Evolutionary conservation across 2,329 filamentous ascomycete species (phyloP).

Genomic region (Arthroderma uncinatum): DNA sequence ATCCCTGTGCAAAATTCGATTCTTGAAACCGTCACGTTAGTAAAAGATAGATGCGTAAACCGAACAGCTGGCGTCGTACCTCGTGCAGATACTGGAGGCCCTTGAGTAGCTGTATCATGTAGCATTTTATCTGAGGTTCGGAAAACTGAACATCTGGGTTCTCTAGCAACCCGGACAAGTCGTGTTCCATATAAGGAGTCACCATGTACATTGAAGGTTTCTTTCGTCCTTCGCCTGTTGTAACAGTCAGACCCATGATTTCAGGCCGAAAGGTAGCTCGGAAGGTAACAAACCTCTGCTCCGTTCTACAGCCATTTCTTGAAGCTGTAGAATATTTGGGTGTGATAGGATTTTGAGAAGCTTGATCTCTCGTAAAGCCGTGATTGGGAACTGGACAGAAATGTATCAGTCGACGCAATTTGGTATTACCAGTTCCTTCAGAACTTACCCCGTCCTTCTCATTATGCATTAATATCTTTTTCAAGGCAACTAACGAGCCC

Average conservation of each 20-base stretch:
- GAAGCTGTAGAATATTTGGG: slow-evolving; percentile 70
- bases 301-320: slow-evolving; percentile 91
- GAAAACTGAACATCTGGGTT: slow-evolving; percentile 83
- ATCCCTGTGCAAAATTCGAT: slow-evolving; percentile 82
- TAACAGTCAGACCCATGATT: slow-evolving; percentile 8
- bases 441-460: slow-evolving; percentile 80
- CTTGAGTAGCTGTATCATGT: slow-evolving; percentile 84
- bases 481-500: slow-evolving; percentile 69
- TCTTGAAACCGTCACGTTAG: slow-evolving; percentile 33
- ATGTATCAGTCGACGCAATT: slow-evolving; percentile 1
- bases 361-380: slow-evolving; percentile 93
- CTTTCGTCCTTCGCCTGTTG: slow-evolving; percentile 61
- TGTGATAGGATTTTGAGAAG: slow-evolving; percentile 91
- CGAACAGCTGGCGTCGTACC: slow-evolving; percentile 24
- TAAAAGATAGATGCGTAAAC: slow-evolving; percentile 11
- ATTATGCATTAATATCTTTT: slow-evolving; percentile 99
- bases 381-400: slow-evolving; percentile 73
- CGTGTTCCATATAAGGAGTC: slow-evolving; percentile 97
- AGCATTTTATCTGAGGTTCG: slow-evolving; percentile 92
- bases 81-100: slow-evolving; percentile 85
- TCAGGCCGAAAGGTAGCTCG: slow-evolving; percentile 9
- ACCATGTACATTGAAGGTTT: slow-evolving; percentile 91
- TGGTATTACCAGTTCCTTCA: neutral
- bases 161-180: slow-evolving; percentile 91
- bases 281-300: slow-evolving; percentile 40